Evolutionary conservation across 2,329 filamentous ascomycete genomes (phyloP).

Genomic region (Rutstroemia sp.): DNA sequence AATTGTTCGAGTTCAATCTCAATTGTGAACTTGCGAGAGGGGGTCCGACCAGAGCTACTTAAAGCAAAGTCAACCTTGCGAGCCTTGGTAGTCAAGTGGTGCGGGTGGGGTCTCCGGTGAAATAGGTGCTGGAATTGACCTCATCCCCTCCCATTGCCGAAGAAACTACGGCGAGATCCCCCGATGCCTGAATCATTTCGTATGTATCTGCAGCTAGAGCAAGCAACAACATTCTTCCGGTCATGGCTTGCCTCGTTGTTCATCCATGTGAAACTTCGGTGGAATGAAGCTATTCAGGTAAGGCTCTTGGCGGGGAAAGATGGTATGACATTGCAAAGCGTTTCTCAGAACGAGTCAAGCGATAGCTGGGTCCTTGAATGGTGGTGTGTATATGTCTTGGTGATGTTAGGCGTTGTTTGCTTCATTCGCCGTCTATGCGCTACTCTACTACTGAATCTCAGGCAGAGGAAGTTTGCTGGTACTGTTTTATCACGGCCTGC

Average conservation of each 20-base stretch:
- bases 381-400: too few species aligned
- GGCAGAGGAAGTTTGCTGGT: too few species aligned
- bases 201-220: not conserved
- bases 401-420: too few species aligned
- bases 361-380: too few species aligned
- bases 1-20: not conserved
- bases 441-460: too few species aligned
- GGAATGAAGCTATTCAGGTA: not conserved
- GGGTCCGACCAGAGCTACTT: not conserved
- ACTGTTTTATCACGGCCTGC: too few species aligned
- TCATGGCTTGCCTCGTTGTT: not conserved
- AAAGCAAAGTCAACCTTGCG: not conserved
- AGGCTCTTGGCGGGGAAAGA: not conserved
- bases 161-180: constrained; percentile 8
- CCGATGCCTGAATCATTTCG: not conserved
- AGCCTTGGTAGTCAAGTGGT: not conserved
- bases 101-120: constrained; percentile 5
- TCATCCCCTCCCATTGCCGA: not conserved
- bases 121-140: constrained; percentile 2
- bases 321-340: not conserved
- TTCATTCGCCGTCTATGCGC: too few species aligned
- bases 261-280: not conserved
- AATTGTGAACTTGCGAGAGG: too few species aligned
- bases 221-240: constrained; percentile 2
- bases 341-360: too few species aligned